Base-by-base conservation (phyloP, 345 rosid genomes). In the Leavenworthia alabamica region DNA sequence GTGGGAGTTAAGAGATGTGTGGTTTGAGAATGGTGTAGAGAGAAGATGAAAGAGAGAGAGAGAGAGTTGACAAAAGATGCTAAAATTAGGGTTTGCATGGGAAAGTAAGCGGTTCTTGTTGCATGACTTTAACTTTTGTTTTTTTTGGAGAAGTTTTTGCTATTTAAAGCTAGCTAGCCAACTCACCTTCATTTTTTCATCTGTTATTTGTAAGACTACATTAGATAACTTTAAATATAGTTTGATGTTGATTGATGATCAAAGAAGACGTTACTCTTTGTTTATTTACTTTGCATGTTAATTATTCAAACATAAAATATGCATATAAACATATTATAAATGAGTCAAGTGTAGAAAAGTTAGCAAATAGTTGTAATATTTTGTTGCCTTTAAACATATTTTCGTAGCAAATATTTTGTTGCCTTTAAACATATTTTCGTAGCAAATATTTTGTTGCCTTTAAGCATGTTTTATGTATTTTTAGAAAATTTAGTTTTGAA, bases 11-110 rank as follows among this genome's bases (percentile, higher is more conserved):
- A 31, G 28, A 39, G 23, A 68, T 50, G 75, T 53, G 62, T 27
- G 67, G 67, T 69, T n/a, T 56, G 67, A 59, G 61, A 57, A 33
- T 33, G 56, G 52, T 26, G 33, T 64, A 73, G 76, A 56, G 71
- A 64, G 23, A 36, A 43, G 48, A 19, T 53, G 33, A 59, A 48
- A 19, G 33, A 52, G 53, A 62, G n/a, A n/a, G n/a, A n/a, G n/a
- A n/a, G 58, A 49, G 48, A 44, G 55, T 33, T 60, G 54, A 24
- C 41, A 68, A 62, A 60, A 2, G 62, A 28, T 35, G 70, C 48
- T 40, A n/a, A 54, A 62, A 60, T 75, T 68, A 75, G 79, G 82
- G 66, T 40, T 72, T 75, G 77, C 79, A 78, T 75, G 73, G 49
- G 65, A 72, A 43, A 52, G 62, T 53, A 61, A 61, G 62, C 61